Evolutionary conservation across 495 filamentous ascomycete genomes (phyloP), one percentile per base, ranked within the genome.

Genomic region (Sabuloglossum arenarium): DNA sequence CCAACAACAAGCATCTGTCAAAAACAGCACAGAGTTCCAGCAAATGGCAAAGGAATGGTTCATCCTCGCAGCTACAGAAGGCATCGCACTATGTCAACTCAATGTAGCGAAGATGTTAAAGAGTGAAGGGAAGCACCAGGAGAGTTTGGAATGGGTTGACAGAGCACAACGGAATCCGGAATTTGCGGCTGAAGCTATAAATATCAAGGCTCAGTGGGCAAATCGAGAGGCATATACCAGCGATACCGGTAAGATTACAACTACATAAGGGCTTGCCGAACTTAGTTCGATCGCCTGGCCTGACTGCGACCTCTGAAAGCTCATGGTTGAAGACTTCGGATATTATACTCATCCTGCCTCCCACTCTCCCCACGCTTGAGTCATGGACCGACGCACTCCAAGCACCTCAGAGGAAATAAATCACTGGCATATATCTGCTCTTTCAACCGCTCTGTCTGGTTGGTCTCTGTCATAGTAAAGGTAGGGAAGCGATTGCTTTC

Each of bases 11-110:
- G 24, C 28, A 23, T 31, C 24, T 12, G 27, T 12, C 10, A 51
- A 51, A 3, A 51, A 24, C 10, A 51, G n/a, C n/a, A 11, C 47
- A 51, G 10, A 21, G 19, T 49, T 49, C 8, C 21, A 16, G 45
- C 45, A n/a, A 28, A 49, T 49, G 45, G 21, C 45, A 24, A 49
- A 24, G 27, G 51, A 54, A 23, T 54, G 51, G 51, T 54, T 54
- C 16, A 29, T 25, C 19, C 23, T 54, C 10, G 51, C 21, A 12
- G 51, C 51, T 8, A 39, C 51, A 9, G 24, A 6, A 8, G 21
- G n/a, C 2, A 21, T 24, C 8, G 45, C 5, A 49, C 21, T 6
- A 28, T 21, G 45, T 16, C 21, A 24, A 14, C 45, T 49, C 19
- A 24, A 8, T n/a, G 8, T 49, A 3, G 45, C 45, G 21, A 6